Evolutionary conservation across 2,329 filamentous ascomycete species (phyloP).

Genomic region (Scedosporium boydii): DNA sequence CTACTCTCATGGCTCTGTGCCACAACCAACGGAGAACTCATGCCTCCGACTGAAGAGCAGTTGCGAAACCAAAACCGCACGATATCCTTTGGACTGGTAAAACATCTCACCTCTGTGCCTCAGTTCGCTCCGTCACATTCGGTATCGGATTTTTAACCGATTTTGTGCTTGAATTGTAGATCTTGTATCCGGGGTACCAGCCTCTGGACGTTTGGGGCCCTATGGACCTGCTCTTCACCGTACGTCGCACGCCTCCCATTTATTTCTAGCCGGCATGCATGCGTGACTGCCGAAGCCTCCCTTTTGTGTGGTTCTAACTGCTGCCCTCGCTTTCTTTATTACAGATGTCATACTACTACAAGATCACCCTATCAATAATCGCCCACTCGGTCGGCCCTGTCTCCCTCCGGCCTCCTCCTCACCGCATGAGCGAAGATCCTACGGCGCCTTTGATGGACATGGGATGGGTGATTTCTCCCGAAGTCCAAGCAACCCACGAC

Average conservation of each 20-base stretch:
- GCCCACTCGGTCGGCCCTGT: neutral
- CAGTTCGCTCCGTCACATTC: too few relatives aligned
- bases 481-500: slow-evolving; percentile 25
- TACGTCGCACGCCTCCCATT: neutral
- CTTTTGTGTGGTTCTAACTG: too few relatives aligned
- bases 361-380: neutral
- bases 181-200: neutral
- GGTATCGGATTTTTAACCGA: neutral
- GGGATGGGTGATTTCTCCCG: slow-evolving; percentile 17
- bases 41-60: neutral
- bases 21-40: neutral
- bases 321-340: neutral
- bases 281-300: too few relatives aligned
- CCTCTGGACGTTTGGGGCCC: slow-evolving; percentile 1
- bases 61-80: neutral
- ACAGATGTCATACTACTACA: neutral
- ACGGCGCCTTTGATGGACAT: neutral
- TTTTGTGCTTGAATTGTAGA: neutral
- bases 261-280: too few relatives aligned
- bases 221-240: neutral
- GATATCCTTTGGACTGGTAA: neutral
- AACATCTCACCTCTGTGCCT: too few relatives aligned
- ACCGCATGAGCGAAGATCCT: neutral
- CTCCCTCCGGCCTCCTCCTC: neutral
- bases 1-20: neutral